Base-by-base conservation (phyloP, 345 rosid species). In the Eucalyptus coolabah region DNA sequence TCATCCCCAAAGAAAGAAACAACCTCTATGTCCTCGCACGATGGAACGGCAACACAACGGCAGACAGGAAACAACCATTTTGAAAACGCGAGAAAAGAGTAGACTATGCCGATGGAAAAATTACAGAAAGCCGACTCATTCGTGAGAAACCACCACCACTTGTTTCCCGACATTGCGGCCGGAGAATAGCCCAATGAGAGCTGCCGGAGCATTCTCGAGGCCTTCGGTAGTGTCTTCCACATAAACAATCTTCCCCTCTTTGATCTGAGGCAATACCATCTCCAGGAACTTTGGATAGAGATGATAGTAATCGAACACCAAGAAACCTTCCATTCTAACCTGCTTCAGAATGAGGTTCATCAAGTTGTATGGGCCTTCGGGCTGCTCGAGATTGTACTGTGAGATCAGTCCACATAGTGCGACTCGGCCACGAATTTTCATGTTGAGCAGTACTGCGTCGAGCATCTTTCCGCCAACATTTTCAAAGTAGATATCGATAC, bases 391-490 rank as follows among this genome's bases (percentile, higher is more conserved):
- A 45, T 89, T 89, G 88, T 92, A 92, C 80, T 92, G 92, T 3
- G 92, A 91, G 67, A 91, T 90, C 92, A 92, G 89, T 26, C 93
- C 92, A n/a, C 92, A 89, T 37, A 44, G 83, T 4, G 90, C 86
- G 8, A 91, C 65, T 9, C 91, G 87, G 12, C 93, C 92, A 12
- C 50, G 90, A 8, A 21, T 0, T 87, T 87, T 89, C 92, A 92
- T 90, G 90, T 91, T 92, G 11, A 86, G 86, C n/a, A 92, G 90
- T 49, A 92, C 93, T 14, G 92, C 93, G 8, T 92, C 93, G 12
- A 92, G 92, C 93, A 92, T 90, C 82, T 82, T 91, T 42, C 93
- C 92, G 17, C 92, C 93, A 23, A 91, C 93, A 40, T 91, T 91
- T 50, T 92, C 92, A 14, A 91, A 92, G 89, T 91, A 92, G 28